Evolutionary conservation across 2,329 filamentous ascomycete genomes (phyloP), one percentile per base, ranked within the genome.

Genomic region (Elsinoe ampelina): DNA sequence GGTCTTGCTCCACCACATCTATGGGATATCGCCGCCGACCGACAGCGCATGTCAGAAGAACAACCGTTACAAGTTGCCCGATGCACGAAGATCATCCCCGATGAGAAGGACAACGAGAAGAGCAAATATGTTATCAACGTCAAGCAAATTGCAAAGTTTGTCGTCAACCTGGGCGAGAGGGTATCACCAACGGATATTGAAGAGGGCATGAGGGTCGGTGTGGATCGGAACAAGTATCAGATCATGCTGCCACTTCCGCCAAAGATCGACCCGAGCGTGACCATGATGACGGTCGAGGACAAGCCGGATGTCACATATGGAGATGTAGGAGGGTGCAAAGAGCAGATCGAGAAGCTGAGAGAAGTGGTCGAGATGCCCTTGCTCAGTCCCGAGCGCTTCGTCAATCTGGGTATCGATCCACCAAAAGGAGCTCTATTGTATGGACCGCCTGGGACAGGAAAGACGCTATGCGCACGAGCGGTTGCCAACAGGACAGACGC

Each of bases 101-200:
- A 97, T 69, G 91, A 95, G 71, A 92, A 93, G 74, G 91, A 97
- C 71, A 80, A 89, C 60, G 88, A 95, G 61, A 98, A 98, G 82
- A 95, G 87, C 83, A 98, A 97, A 84, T 98, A 98, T 77, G 91
- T 98, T 67, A 98, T 98, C 81, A 98, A 98, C 75, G 92, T 98
- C 65, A 98, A 98, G 80, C 93, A 98, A 74, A 98, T 98, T 67
- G 93, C 93, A 68, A 98, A 98, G 76, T 98, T 98, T 67, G 93
- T 98, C 52, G 93, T 98, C 63, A 93, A 96, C 73, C 83, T 98
- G 54, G 93, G 93, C 65, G 93, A 98, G 70, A 86, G 93, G 62
- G 93, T 98, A 65, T 95, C 88, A 68, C 93, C 93, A 51, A 97
- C 93, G 64, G 93, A 98, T 83, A 98, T 98, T 67, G 93, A 98